phyloP scores from a whole-genome alignment of 2,329 filamentous ascomycete species.

The Ophiocordyceps camponoti-leonardi region DNA sequence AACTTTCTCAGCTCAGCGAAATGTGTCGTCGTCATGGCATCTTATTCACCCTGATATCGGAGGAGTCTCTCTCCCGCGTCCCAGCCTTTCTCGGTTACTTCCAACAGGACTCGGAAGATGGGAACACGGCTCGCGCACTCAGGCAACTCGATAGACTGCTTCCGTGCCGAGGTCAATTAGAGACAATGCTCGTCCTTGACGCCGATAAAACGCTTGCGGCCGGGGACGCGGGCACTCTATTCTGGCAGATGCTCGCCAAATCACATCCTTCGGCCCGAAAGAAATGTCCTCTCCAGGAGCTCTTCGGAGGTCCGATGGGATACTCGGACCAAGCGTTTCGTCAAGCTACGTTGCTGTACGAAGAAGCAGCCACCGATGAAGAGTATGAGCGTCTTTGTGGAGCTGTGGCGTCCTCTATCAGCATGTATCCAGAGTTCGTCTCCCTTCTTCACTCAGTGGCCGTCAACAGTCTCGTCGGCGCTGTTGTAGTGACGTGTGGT shows the following conservation, averaged over 20 bases:
- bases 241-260: slow-evolving; percentile 22
- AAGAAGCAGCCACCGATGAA: slow-evolving; percentile 20
- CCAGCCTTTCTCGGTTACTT: slow-evolving; percentile 4
- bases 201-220: slow-evolving; percentile 36
- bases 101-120: slow-evolving; percentile 1
- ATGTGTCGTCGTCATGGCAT: slow-evolving; percentile 28
- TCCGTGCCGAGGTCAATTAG: slow-evolving; percentile 4
- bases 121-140: slow-evolving; percentile 18
- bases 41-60: slow-evolving; percentile 20
- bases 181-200: slow-evolving; percentile 38
- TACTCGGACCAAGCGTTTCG: slow-evolving; percentile 38
- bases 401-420: slow-evolving; percentile 20
- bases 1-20: slow-evolving; percentile 22
- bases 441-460: slow-evolving; percentile 19
- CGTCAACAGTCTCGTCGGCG: slow-evolving; percentile 19
- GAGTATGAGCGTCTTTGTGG: slow-evolving; percentile 27
- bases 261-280: not conserved
- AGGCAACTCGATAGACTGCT: slow-evolving; percentile 17
- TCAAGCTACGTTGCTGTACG: slow-evolving; percentile 34
- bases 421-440: slow-evolving; percentile 29
- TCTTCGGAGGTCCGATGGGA: slow-evolving; percentile 28
- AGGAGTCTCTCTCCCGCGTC: slow-evolving; percentile 9
- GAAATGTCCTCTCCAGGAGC: slow-evolving; percentile 15
- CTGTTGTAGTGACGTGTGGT: slow-evolving; percentile 38
- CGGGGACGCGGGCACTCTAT: slow-evolving; percentile 30